These are phyloP conservation scores for Beauveria caledonica DNA, from an alignment of 2,329 filamentous ascomycete genomes.

Conservation along the genomic window DNA sequence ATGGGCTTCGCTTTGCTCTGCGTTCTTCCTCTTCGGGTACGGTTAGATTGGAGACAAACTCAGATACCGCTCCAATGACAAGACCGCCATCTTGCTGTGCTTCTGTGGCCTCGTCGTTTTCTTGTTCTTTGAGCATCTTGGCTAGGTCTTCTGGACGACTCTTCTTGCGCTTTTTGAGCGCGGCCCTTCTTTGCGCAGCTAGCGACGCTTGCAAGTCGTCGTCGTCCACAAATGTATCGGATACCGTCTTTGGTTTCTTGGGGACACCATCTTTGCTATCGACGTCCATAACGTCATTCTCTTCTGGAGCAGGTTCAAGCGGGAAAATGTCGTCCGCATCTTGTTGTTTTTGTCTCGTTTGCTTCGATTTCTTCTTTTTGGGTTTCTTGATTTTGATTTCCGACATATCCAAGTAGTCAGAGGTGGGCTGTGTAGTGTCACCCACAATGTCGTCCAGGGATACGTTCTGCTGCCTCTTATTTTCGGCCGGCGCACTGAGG, in stretches of 20 bases:
- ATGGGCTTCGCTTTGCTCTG: conserved; percentile 39
- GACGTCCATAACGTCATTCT: conserved; percentile 62
- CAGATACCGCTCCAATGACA: conserved; percentile 91
- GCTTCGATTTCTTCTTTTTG: conserved; percentile 82
- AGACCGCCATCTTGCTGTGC: conserved; percentile 48
- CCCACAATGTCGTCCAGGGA: conserved; percentile 67
- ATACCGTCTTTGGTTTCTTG: conserved; percentile 57
- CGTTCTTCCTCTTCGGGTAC: conserved; percentile 51
- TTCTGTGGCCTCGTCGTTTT: conserved; percentile 40
- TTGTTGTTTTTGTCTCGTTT: conserved; percentile 60
- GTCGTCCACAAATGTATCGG: conserved; percentile 74
- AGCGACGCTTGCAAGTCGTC: conserved; percentile 85
- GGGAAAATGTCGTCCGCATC: conserved; percentile 55
- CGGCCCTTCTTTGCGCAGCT: conserved; percentile 71
- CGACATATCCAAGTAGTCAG: conserved; percentile 81
- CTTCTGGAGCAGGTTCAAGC: conserved; percentile 26
- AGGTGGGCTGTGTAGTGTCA: conserved; percentile 36
- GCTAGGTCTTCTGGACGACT: conserved; percentile 80
- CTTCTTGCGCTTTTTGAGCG: conserved; percentile 88
- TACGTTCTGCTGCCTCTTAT: conserved; percentile 60
- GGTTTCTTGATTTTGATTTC: conserved; percentile 91
- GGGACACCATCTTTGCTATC: conserved; percentile 46
- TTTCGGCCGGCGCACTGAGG: conserved; percentile 40
- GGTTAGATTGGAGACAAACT: conserved; percentile 83
- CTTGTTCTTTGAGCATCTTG: conserved; percentile 63